Evolutionary conservation across 1,139 yeast genomes (phyloP).

Genomic region (Candida tetrigidarum): DNA sequence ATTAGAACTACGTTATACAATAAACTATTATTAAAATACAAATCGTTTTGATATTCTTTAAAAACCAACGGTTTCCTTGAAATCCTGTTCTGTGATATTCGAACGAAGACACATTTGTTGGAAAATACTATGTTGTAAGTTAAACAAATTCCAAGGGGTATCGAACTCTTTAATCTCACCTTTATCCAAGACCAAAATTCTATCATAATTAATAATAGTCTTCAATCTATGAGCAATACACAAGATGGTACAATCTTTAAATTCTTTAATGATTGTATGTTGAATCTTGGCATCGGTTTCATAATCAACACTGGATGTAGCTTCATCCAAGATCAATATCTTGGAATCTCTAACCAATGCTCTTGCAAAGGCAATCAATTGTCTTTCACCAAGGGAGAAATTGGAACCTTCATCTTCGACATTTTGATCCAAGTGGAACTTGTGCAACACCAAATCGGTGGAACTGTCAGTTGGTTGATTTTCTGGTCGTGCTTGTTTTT

Average conservation of each 20-base stretch:
- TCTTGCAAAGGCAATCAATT: constrained; percentile 45
- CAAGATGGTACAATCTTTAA: constrained; percentile 40
- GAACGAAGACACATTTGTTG: constrained; percentile 65
- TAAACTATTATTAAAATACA: too few species aligned
- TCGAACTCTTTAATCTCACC: constrained; percentile 68
- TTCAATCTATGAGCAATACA: constrained; percentile 48
- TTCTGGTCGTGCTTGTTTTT: constrained; percentile 17
- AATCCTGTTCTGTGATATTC: constrained; percentile 40
- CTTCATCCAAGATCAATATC: constrained; percentile 45
- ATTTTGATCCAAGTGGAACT: constrained; percentile 42
- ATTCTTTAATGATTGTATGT: constrained; percentile 36
- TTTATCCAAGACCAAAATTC: constrained; percentile 43
- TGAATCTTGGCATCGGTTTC: constrained; percentile 49
- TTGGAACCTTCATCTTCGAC: constrained; percentile 47
- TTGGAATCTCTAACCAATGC: constrained; percentile 44
- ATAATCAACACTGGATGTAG: constrained; percentile 47
- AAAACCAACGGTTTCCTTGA: constrained; percentile 12
- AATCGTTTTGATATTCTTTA: too few species aligned
- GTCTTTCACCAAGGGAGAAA: constrained; percentile 46
- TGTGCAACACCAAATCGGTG: constrained; percentile 26
- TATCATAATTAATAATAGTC: constrained; percentile 42
- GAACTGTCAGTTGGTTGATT: constrained; percentile 13
- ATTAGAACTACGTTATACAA: too few species aligned
- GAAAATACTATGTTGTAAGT: constrained; percentile 29
- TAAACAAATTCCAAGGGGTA: constrained; percentile 43